Evolutionary conservation across 495 filamentous ascomycete species (phyloP).

Genomic region (Geopyxis carbonaria): DNA sequence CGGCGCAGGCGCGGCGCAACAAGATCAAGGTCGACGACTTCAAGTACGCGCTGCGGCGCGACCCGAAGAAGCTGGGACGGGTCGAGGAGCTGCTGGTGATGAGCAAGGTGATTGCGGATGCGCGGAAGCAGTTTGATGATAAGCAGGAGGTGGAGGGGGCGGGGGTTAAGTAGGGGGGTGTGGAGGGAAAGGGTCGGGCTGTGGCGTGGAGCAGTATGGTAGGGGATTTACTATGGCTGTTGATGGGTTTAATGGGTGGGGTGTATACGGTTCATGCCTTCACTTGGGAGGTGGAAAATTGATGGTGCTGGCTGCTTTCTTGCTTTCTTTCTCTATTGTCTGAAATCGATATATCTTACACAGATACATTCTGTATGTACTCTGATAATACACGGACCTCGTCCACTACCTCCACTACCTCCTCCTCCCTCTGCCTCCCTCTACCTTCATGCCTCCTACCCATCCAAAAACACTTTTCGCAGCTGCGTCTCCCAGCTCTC

Average conservation of each 20-base stretch:
- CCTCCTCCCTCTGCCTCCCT: too few relatives aligned
- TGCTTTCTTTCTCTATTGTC: too few relatives aligned
- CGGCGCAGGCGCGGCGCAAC: conserved; percentile 64
- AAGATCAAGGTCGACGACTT: conserved; percentile 98
- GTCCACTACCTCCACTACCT: too few relatives aligned
- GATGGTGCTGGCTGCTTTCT: too few relatives aligned
- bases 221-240: too few relatives aligned
- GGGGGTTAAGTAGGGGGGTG: conserved; percentile 16
- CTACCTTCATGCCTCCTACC: too few relatives aligned
- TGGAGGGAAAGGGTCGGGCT: background rate
- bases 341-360: too few relatives aligned
- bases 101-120: conserved; percentile 23
- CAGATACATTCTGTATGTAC: too few relatives aligned
- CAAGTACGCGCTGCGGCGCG: conserved; percentile 73
- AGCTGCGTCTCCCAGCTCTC: too few relatives aligned
- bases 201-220: too few relatives aligned
- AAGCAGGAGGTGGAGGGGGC: conserved; percentile 27
- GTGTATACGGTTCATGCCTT: background rate
- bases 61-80: conserved; percentile 70
- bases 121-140: conserved; percentile 28
- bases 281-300: background rate
- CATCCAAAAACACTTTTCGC: too few relatives aligned
- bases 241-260: background rate
- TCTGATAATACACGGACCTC: too few relatives aligned
- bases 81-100: conserved; percentile 59